Conservation (phyloP, 1,284 basidiomycete species). For the Phylloboletellus chloephorus region DNA sequence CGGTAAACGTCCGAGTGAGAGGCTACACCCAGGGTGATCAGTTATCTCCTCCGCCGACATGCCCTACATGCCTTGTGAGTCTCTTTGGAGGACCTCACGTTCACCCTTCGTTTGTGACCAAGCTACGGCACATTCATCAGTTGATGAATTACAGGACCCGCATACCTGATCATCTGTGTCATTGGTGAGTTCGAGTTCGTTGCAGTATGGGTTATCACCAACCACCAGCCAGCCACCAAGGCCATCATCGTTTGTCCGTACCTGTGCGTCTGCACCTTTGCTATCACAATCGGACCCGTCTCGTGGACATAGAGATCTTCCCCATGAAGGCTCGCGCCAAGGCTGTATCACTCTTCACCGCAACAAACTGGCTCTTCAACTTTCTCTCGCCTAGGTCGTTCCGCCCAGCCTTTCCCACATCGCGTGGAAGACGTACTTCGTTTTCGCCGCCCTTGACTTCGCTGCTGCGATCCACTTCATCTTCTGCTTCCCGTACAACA, state of each 20-base stretch:
- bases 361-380: slow-evolving; percentile 71
- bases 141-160: no score
- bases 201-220: slow-evolving; percentile 59
- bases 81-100: no score
- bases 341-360: slow-evolving; percentile 59
- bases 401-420: slow-evolving; percentile 51
- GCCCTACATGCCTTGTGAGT: no score
- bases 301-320: slow-evolving; percentile 69
- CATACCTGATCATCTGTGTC: no score
- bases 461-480: slow-evolving; percentile 62
- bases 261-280: slow-evolving; percentile 68
- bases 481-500: slow-evolving; percentile 71
- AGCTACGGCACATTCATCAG: no score
- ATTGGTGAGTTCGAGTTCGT: no score
- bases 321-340: slow-evolving; percentile 70
- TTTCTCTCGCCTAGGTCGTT: slow-evolving; percentile 63
- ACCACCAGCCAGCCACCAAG: slow-evolving; percentile 52
- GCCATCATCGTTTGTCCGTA: slow-evolving; percentile 74
- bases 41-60: no score
- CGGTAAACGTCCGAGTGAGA: no score
- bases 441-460: slow-evolving; percentile 75
- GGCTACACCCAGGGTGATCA: no score
- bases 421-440: slow-evolving; percentile 64
- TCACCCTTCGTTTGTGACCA: no score
- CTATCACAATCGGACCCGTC: slow-evolving; percentile 72